Conservation (phyloP, 106 monocot species). For the Chionographis japonica region DNA sequence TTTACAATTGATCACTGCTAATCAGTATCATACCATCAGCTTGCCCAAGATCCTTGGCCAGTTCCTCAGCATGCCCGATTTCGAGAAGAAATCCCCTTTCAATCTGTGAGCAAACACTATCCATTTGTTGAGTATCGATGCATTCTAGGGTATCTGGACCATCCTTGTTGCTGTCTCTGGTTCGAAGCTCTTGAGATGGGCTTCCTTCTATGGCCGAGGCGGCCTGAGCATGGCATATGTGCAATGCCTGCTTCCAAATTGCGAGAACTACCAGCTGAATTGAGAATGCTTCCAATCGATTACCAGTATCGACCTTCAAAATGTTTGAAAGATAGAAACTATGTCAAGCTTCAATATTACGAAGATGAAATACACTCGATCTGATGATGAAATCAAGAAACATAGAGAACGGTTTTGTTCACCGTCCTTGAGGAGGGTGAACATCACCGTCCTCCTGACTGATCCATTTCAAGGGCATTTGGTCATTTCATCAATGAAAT, state of each 20-base stretch:
- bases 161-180: constrained; percentile 11
- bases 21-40: constrained; percentile 47
- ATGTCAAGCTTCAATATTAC: neutral
- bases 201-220: constrained; percentile 60
- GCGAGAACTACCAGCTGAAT: constrained; percentile 89
- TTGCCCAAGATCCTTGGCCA: constrained; percentile 54
- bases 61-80: constrained; percentile 75
- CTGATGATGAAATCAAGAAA: neutral
- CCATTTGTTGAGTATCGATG: constrained; percentile 24
- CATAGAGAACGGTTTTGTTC: neutral
- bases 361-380: neutral
- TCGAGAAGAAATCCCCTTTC: constrained; percentile 77
- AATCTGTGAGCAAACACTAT: constrained; percentile 44
- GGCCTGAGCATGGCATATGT: constrained; percentile 72
- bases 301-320: constrained; percentile 43
- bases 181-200: constrained; percentile 37
- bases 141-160: constrained; percentile 17
- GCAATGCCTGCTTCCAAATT: constrained; percentile 93
- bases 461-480: too few relatives aligned
- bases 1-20: neutral
- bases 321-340: neutral
- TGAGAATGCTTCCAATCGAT: constrained; percentile 69
- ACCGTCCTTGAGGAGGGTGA: neutral
- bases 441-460: too few relatives aligned
- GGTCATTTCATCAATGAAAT: too few relatives aligned